phyloP scores from a whole-genome alignment of 306 rosid species.

The Begonia fuchsioides region DNA sequence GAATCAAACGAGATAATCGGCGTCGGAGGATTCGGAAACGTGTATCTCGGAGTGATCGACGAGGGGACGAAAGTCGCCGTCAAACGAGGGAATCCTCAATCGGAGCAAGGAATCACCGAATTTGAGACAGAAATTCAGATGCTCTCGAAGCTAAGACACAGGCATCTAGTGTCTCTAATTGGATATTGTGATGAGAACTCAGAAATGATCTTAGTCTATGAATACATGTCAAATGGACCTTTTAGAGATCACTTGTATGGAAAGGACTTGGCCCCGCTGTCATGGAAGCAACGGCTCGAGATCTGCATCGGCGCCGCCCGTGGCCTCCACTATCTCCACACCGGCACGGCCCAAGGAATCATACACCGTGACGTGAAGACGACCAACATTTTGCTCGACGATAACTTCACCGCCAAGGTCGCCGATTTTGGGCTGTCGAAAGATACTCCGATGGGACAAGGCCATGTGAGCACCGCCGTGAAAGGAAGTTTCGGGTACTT shows the following conservation, averaged over 20 bases:
- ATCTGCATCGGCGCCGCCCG: conserved; percentile 44
- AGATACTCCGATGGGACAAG: conserved; percentile 44
- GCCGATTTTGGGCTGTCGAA: conserved; percentile 51
- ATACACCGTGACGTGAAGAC: conserved; percentile 52
- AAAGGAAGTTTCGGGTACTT: conserved; percentile 55
- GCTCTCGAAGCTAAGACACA: conserved; percentile 44
- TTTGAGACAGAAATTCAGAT: conserved; percentile 51
- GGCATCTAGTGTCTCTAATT: conserved; percentile 46
- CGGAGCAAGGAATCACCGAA: conserved; percentile 48
- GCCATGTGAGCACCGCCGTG: conserved; percentile 51
- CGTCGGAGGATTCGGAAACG: conserved; percentile 54
- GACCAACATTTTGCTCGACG: conserved; percentile 44
- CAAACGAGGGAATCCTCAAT: conserved; percentile 53
- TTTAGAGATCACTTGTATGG: conserved; percentile 54
- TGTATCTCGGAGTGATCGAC: conserved; percentile 37
- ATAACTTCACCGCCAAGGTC: conserved; percentile 43
- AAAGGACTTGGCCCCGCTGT: conserved; percentile 23
- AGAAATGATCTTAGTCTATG: conserved; percentile 49
- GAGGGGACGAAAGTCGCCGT: conserved; percentile 44
- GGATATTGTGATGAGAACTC: conserved; percentile 48
- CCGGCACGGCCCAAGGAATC: conserved; percentile 49
- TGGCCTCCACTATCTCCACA: conserved; percentile 53
- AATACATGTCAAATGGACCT: conserved; percentile 45
- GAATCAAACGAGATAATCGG: conserved; percentile 35
- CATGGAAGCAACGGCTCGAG: conserved; percentile 49